These are phyloP conservation scores for Psidium friedrichsthalianum DNA, from an alignment of 345 rosid species.

Conservation along the genomic window DNA sequence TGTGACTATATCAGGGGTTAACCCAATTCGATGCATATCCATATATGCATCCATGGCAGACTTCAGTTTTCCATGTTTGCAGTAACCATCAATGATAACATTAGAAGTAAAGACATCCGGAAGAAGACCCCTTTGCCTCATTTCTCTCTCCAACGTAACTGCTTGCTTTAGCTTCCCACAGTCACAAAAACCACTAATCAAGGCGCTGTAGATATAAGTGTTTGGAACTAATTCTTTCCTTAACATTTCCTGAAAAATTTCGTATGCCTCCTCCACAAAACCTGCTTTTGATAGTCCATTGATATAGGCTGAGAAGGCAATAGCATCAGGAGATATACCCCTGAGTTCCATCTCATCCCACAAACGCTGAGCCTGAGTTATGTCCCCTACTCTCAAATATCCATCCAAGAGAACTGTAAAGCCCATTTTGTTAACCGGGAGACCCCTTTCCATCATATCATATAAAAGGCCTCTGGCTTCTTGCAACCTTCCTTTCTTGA, in stretches of 20 bases:
- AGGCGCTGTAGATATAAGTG: slow-evolving; percentile 52
- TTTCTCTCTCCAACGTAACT: slow-evolving; percentile 36
- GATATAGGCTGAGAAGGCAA: slow-evolving; percentile 60
- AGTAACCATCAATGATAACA: slow-evolving; percentile 52
- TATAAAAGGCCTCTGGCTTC: slow-evolving; percentile 43
- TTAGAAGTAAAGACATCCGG: slow-evolving; percentile 55
- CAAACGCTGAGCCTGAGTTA: slow-evolving; percentile 34
- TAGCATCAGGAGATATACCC: slow-evolving; percentile 45
- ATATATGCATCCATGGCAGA: slow-evolving; percentile 29
- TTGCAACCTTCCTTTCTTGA: slow-evolving; percentile 32
- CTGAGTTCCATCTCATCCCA: slow-evolving; percentile 52
- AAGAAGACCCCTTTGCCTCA: slow-evolving; percentile 46
- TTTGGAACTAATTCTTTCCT: slow-evolving; percentile 47
- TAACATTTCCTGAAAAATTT: slow-evolving; percentile 41
- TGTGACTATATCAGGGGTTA: slow-evolving; percentile 52
- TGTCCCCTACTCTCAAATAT: slow-evolving; percentile 38
- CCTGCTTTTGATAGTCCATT: slow-evolving; percentile 57
- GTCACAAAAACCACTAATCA: slow-evolving; percentile 53
- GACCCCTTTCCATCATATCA: slow-evolving; percentile 39
- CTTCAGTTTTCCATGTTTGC: slow-evolving; percentile 43
- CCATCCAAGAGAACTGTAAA: slow-evolving; percentile 63
- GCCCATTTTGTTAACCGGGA: slow-evolving; percentile 37
- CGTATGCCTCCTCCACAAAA: slow-evolving; percentile 47
- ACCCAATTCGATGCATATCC: slow-evolving; percentile 35
- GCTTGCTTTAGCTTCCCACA: slow-evolving; percentile 43